Conservation (phyloP, 495 filamentous ascomycete genomes). For the Penicillium arizonense region DNA sequence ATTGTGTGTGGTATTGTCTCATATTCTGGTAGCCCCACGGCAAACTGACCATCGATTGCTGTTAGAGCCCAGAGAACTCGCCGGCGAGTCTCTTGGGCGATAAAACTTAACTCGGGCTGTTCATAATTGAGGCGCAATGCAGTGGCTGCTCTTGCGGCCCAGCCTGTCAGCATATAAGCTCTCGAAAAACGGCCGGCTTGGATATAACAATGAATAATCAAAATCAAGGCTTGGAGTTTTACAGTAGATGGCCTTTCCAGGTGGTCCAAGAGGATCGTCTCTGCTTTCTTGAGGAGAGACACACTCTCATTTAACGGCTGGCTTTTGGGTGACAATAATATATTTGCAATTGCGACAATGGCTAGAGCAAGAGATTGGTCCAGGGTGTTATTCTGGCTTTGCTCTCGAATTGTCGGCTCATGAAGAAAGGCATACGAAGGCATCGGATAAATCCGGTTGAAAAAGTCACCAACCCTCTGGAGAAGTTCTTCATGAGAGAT, state of each 20-base stretch:
- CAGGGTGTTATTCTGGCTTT: background rate
- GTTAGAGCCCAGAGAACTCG: conserved; percentile 19
- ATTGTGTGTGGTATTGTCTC: conserved; percentile 14
- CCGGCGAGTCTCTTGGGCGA: conserved; percentile 20
- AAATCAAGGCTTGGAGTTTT: conserved; percentile 12
- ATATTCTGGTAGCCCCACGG: conserved; percentile 20
- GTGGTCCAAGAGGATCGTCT: conserved; percentile 9
- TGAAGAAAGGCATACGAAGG: conserved; percentile 18
- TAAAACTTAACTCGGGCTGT: conserved; percentile 13
- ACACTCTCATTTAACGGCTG: background rate
- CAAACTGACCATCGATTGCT: conserved; percentile 13
- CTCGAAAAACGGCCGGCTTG: conserved; percentile 8
- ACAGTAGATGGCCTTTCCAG: conserved; percentile 13
- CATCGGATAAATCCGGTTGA: conserved; percentile 16
- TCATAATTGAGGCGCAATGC: conserved; percentile 20
- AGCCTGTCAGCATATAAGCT: conserved; percentile 19
- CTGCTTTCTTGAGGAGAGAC: background rate
- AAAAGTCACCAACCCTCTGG: conserved; percentile 1
- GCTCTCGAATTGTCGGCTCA: conserved; percentile 9
- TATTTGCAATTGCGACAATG: conserved; percentile 1
- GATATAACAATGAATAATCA: conserved; percentile 16
- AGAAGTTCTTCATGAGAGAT: background rate
- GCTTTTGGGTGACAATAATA: background rate
- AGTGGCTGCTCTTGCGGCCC: conserved; percentile 12
- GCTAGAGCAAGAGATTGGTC: conserved; percentile 8